These are phyloP conservation scores for Cerrena zonata DNA, from an alignment of 1,284 basidiomycete genomes.

Conservation along the genomic window DNA sequence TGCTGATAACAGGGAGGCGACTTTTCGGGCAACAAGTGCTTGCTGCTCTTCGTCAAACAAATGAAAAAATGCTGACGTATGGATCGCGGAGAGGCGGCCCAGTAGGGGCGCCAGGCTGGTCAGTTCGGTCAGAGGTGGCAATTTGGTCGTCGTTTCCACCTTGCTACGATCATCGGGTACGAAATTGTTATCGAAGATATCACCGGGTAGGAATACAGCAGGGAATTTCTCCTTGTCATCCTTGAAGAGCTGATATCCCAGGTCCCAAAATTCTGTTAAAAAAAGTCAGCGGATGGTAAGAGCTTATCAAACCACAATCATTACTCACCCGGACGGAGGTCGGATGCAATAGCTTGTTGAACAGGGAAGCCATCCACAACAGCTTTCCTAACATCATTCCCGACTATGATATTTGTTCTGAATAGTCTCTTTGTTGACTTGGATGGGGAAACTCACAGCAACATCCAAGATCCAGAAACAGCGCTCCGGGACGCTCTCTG, in stretches of 20 bases:
- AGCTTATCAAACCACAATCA: background rate
- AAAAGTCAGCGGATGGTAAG: conserved; percentile 20
- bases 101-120: conserved; percentile 39
- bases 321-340: conserved; percentile 28
- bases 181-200: conserved; percentile 36
- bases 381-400: conserved; percentile 38
- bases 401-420: conserved; percentile 29
- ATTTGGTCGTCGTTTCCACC: conserved; percentile 18
- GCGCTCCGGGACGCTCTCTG: conserved; percentile 33
- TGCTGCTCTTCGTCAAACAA: conserved; percentile 43
- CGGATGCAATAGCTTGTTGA: conserved; percentile 30
- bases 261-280: conserved; percentile 31
- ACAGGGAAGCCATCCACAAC: conserved; percentile 36
- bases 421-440: background rate
- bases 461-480: conserved; percentile 45
- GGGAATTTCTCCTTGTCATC: conserved; percentile 36
- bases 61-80: conserved; percentile 47
- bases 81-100: conserved; percentile 41
- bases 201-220: conserved; percentile 40
- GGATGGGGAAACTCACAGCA: conserved; percentile 37
- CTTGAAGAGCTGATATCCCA: conserved; percentile 31
- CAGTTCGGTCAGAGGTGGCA: conserved; percentile 29
- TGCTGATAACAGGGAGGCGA: conserved; percentile 36
- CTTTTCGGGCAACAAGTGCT: conserved; percentile 31
- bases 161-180: conserved; percentile 28